A percentile compares a stretch with the other conserved stretches of the same genome.
phyloP scores from a whole-genome alignment of 129 eudicot genomes.

The Glebionis coronaria region DNA sequence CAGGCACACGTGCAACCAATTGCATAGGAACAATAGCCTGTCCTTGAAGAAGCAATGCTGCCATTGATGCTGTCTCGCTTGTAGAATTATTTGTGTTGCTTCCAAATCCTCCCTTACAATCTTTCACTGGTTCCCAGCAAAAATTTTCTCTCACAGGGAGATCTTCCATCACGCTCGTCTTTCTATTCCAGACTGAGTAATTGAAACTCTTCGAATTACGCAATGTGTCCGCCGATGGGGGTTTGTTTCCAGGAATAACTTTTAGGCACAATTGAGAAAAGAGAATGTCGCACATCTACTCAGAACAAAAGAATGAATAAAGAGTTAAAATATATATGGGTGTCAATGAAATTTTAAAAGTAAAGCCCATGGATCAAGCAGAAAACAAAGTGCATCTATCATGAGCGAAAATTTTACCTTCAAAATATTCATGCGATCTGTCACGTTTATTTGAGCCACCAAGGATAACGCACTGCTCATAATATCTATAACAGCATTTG shows the following conservation, averaged over 20 bases:
- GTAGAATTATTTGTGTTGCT: slow-evolving; percentile 33
- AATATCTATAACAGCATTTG: slow-evolving; percentile 87
- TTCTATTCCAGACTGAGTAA: slow-evolving; percentile 41
- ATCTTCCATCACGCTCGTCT: slow-evolving; percentile 44
- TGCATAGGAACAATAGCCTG: slow-evolving; percentile 96
- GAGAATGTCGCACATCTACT: slow-evolving; percentile 94
- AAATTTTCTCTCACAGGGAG: slow-evolving; percentile 39
- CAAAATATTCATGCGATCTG: slow-evolving; percentile 91
- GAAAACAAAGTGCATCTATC: neutral
- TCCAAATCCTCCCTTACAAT: slow-evolving; percentile 40
- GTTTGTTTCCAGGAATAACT: slow-evolving; percentile 57
- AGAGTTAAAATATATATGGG: slow-evolving; percentile 12
- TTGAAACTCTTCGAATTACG: slow-evolving; percentile 45
- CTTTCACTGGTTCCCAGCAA: slow-evolving; percentile 44
- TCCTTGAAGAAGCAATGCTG: slow-evolving; percentile 90
- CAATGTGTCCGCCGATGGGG: slow-evolving; percentile 47
- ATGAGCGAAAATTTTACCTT: slow-evolving; percentile 49
- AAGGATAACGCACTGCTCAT: slow-evolving; percentile 90
- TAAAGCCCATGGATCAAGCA: neutral
- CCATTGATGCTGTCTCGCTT: slow-evolving; percentile 89
- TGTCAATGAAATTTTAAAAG: slow-evolving; percentile 4
- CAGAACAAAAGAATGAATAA: slow-evolving; percentile 6
- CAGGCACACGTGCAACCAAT: slow-evolving; percentile 93
- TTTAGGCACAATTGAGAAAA: slow-evolving; percentile 94
- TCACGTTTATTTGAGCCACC: slow-evolving; percentile 88